Percentiles rank a stretch among this genome's conserved stretches.
phyloP scores from a whole-genome alignment of 2,329 filamentous ascomycete genomes.

The Xylariaceae sp. region DNA sequence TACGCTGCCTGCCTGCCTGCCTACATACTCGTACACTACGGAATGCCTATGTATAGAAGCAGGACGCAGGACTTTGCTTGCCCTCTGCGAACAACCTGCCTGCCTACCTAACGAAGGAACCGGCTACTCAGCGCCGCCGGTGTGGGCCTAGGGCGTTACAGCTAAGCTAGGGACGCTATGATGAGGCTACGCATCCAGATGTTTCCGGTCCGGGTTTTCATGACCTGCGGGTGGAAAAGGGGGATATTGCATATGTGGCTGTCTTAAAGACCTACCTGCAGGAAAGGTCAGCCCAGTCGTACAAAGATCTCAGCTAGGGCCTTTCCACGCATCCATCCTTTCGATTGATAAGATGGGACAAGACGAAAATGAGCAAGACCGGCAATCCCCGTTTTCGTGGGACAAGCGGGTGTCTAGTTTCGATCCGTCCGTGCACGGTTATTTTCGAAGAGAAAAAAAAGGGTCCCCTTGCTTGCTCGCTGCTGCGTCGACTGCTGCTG shows the following conservation, averaged over 20 bases:
- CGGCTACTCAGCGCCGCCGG: not conserved
- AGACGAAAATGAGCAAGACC: too few relatives aligned
- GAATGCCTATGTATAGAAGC: not conserved
- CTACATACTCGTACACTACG: not conserved
- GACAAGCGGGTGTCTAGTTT: too few relatives aligned
- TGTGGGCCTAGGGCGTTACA: constrained; percentile 5
- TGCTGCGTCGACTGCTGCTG: too few relatives aligned
- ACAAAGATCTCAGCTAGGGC: not conserved
- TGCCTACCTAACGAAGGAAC: not conserved
- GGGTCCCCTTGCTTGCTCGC: too few relatives aligned
- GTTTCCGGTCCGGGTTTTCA: not conserved
- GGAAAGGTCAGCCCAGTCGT: not conserved
- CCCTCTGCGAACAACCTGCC: not conserved
- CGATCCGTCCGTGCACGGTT: too few relatives aligned
- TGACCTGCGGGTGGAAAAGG: not conserved
- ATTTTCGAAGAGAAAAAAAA: too few relatives aligned
- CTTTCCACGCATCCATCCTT: not conserved
- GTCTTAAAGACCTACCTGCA: not conserved
- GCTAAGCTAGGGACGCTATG: not conserved
- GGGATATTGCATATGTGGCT: not conserved
- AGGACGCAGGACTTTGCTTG: not conserved
- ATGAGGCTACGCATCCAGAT: not conserved
- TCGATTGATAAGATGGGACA: not conserved
- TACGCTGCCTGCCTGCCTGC: not conserved
- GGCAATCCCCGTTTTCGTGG: too few relatives aligned